phyloP scores from a whole-genome alignment of 202 grass and related monocot species.

The Miscanthus sacchariflorus region DNA sequence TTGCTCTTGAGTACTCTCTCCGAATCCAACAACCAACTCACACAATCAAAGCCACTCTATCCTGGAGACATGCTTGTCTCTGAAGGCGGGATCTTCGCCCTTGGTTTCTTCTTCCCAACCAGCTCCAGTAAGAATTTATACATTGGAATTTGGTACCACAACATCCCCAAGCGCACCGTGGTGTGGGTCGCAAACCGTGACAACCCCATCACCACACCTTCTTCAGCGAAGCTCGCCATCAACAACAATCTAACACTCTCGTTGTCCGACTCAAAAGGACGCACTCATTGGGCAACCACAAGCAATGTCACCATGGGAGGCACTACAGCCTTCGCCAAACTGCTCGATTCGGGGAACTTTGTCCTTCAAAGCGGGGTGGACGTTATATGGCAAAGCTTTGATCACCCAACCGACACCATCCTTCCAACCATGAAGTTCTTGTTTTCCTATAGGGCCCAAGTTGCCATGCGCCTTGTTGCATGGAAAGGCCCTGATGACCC shows the following conservation, averaged over 20 bases:
- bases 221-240: background rate
- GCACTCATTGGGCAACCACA: background rate
- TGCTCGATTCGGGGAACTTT: background rate
- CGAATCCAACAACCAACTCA: too few species aligned
- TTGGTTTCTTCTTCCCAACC: too few species aligned
- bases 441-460: background rate
- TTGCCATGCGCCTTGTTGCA: conserved; percentile 37
- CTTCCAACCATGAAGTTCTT: background rate
- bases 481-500: conserved; percentile 56
- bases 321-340: background rate
- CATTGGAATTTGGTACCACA: background rate
- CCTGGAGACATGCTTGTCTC: too few species aligned
- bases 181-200: conserved; percentile 57
- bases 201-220: conserved; percentile 17
- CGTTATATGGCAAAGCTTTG: background rate
- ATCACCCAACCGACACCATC: background rate
- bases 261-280: background rate
- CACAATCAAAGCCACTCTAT: too few species aligned
- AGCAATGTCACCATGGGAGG: background rate
- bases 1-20: too few species aligned
- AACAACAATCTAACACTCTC: background rate
- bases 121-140: too few species aligned
- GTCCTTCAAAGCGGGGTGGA: background rate
- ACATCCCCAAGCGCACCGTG: background rate
- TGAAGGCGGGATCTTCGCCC: too few species aligned